phyloP scores from a whole-genome alignment of 2,329 filamentous ascomycete species.

The Cryoendolithus antarcticus region DNA sequence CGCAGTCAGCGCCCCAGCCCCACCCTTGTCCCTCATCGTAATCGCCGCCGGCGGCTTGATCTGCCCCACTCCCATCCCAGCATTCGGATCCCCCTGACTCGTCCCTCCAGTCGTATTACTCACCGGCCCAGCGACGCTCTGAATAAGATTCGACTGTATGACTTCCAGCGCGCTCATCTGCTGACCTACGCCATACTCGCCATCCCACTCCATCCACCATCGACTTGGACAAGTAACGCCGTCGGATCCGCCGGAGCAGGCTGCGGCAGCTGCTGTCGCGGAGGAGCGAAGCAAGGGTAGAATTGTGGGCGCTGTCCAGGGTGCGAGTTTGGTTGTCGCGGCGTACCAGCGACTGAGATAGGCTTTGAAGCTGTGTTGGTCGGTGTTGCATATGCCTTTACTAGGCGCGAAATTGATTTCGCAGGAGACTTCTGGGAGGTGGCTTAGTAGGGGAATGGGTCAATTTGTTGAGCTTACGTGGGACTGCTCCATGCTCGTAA shows the following conservation, averaged over 20 bases:
- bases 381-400: constrained; percentile 28
- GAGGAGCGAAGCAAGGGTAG: constrained; percentile 40
- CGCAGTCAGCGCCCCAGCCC: constrained; percentile 54
- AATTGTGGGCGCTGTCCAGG: constrained; percentile 40
- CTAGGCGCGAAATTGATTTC: constrained; percentile 2
- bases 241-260: constrained; percentile 38
- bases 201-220: constrained; percentile 32
- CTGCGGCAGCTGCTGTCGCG: constrained; percentile 41
- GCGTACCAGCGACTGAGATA: constrained; percentile 37
- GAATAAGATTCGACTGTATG: constrained; percentile 33
- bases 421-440: constrained; percentile 29
- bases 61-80: constrained; percentile 16
- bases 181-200: constrained; percentile 39
- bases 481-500: too few relatives aligned
- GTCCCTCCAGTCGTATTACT: constrained; percentile 41
- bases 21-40: constrained; percentile 50
- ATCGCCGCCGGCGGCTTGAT: constrained; percentile 22
- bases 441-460: constrained; percentile 17
- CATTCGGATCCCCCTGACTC: constrained; percentile 33
- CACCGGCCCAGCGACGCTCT: constrained; percentile 27
- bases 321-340: constrained; percentile 44
- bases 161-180: constrained; percentile 46
- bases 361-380: constrained; percentile 33
- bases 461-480: too few relatives aligned
- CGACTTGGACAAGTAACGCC: constrained; percentile 33